Evolutionary conservation across 2,329 filamentous ascomycete species (phyloP), one percentile per base, ranked within the genome.

Genomic region (Bertia moriformis): DNA sequence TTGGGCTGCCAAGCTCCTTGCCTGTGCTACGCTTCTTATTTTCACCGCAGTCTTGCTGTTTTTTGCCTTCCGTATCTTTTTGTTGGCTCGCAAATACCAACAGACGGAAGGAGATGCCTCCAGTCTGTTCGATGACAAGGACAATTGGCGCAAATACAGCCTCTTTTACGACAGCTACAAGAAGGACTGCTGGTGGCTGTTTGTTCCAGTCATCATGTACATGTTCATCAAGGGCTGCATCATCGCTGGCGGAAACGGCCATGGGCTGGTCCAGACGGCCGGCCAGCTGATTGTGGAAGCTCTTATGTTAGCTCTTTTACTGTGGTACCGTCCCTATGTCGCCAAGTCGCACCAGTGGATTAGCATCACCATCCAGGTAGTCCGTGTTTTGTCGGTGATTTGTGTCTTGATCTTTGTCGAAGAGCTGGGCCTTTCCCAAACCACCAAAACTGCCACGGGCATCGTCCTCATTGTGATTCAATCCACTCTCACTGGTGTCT

Each of bases 81-180:
- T 64, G 47, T 77, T 82, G 13, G 91, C 85, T 4, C 72, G 69
- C 45, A 72, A 75, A 50, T 79, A 85, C 46, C 89, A 84, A 66
- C 70, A 77, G 51, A 51, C 66, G 19, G 79, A 93, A 47, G 89
- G 89, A 41, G 82, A 88, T 52, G 60, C 71, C 1, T 67, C 69
- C 14, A 73, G 66, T 12, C 69, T 98, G 5, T 96, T 87, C 58
- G 83, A 95, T 43, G 72, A 96, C 61, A 93, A 91, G 66, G 73
- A 82, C 42, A 78, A 81, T 30, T 95, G 91, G 88, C 71, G 85
- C 56, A 93, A 91, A 65, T 98, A 98, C 69, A 91, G 84, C 51
- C 69, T 95, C 44, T 96, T 98, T 63, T 98, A 98, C 65, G 91
- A 96, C 52, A 81, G 80, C 49, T 96, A 94, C 69, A 87, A 86